Conservation (phyloP, 2,329 filamentous ascomycete genomes). For the Ophiosphaerella herpotricha region DNA sequence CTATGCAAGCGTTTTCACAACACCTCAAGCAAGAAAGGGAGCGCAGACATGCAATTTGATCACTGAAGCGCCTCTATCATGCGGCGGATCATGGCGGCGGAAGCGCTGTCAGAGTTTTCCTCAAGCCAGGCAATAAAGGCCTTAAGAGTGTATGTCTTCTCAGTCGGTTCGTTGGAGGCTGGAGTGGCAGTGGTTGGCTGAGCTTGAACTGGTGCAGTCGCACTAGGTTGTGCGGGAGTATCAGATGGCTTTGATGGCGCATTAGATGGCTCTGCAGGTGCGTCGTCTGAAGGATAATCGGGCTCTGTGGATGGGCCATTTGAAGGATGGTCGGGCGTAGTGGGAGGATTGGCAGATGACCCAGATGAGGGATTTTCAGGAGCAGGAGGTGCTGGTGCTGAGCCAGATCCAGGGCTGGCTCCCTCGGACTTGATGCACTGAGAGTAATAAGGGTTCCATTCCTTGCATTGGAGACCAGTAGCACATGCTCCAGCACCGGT, state of each 20-base stretch:
- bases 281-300: too few species aligned
- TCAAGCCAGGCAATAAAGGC: slow-evolving; percentile 31
- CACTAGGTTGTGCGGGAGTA: slow-evolving; percentile 7
- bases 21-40: not conserved
- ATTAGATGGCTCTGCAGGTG: too few species aligned
- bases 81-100: slow-evolving; percentile 5
- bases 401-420: slow-evolving; percentile 12
- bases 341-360: not conserved
- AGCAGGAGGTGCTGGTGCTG: slow-evolving; percentile 6
- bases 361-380: not conserved
- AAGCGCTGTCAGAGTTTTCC: slow-evolving; percentile 19
- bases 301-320: too few species aligned
- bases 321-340: not conserved
- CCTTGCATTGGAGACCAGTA: slow-evolving; percentile 46
- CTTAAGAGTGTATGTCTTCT: slow-evolving; percentile 25
- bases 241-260: slow-evolving; percentile 1
- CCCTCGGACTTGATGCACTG: slow-evolving; percentile 46
- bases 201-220: slow-evolving; percentile 4
- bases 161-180: slow-evolving; percentile 5
- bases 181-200: slow-evolving; percentile 9
- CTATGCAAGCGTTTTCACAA: not conserved
- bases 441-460: slow-evolving; percentile 51
- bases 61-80: slow-evolving; percentile 8
- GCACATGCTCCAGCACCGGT: slow-evolving; percentile 48
- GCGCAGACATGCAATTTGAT: not conserved